Evolutionary conservation across 75 land plant species (phyloP).

Genomic region (Cupressus sempervirens): DNA sequence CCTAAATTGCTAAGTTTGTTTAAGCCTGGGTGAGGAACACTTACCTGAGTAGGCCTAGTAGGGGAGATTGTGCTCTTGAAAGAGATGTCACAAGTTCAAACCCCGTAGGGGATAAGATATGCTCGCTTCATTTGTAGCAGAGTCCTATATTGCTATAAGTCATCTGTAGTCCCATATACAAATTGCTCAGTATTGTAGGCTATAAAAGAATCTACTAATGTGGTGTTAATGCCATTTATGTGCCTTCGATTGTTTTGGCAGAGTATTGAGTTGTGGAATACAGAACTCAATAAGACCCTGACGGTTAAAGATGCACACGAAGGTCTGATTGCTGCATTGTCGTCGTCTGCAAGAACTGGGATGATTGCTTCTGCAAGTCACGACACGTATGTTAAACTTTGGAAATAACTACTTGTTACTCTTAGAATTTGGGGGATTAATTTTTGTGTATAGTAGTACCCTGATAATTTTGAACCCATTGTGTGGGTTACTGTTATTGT

Average conservation of each 20-base stretch:
- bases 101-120: too few species aligned
- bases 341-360: conserved; percentile 37
- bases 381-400: conserved; percentile 38
- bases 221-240: not conserved
- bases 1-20: too few species aligned
- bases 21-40: not conserved
- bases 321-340: conserved; percentile 45
- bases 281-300: conserved; percentile 31
- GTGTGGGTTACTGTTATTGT: not conserved
- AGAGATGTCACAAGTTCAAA: too few species aligned
- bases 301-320: conserved; percentile 39
- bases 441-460: not conserved
- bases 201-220: too few species aligned
- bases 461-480: not conserved
- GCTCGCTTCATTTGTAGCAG: too few species aligned
- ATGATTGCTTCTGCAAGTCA: conserved; percentile 57
- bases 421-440: not conserved
- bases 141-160: too few species aligned
- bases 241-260: conserved; percentile 12
- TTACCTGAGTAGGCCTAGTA: too few species aligned
- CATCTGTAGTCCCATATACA: too few species aligned
- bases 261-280: conserved; percentile 47
- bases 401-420: conserved; percentile 21
- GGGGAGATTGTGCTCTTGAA: too few species aligned
- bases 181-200: too few species aligned